Percentiles rank a stretch among this genome's conserved stretches.
Conservation (phyloP, 148 eudicot genomes). For the Rhododendron ovatum region DNA sequence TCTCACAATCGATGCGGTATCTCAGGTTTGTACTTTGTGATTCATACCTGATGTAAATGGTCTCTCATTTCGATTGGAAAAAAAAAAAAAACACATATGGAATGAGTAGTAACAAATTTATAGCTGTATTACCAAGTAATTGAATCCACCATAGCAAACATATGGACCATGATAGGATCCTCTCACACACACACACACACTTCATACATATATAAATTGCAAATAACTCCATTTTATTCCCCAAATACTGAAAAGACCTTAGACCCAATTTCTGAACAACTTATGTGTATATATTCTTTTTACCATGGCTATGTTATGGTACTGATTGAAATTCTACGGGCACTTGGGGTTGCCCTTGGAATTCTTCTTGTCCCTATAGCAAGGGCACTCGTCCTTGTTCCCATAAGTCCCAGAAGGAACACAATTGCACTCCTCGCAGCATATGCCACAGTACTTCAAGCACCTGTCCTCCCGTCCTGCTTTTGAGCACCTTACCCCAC, state of each 20-base stretch:
- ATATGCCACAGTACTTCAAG: constrained; percentile 37
- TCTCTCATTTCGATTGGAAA: no score
- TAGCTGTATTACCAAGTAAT: background rate
- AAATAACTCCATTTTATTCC: background rate
- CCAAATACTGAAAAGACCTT: background rate
- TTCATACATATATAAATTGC: background rate
- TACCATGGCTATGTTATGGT: background rate
- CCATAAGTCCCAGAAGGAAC: constrained; percentile 63
- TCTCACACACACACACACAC: background rate
- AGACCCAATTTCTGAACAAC: background rate
- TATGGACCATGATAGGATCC: background rate
- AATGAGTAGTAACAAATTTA: background rate
- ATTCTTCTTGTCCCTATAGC: constrained; percentile 50
- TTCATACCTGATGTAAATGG: no score
- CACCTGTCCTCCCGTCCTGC: constrained; percentile 29
- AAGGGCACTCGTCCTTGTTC: constrained; percentile 64
- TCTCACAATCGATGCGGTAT: no score
- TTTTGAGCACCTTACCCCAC: constrained; percentile 35
- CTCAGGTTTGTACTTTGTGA: no score
- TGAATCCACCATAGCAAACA: background rate
- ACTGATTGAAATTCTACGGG: constrained; percentile 22
- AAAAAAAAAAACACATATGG: no score
- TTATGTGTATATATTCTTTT: background rate
- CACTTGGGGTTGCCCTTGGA: constrained; percentile 56
- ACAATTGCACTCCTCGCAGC: constrained; percentile 39